These are phyloP conservation scores for Rhododendron ovatum DNA, from an alignment of 148 eudicot genomes.

Conservation along the genomic window DNA sequence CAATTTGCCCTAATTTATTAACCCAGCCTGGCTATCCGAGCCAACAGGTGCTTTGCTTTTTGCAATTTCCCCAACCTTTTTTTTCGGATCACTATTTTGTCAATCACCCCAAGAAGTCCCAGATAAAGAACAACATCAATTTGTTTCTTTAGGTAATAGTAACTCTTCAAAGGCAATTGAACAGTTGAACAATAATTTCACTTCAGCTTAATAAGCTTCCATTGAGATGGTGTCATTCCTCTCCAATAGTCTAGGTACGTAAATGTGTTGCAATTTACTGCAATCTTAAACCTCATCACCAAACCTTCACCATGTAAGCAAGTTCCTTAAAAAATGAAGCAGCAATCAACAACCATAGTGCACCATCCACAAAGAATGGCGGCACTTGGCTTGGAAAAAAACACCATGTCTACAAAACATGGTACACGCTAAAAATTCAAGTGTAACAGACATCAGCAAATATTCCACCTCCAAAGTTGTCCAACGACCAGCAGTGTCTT, in stretches of 20 bases:
- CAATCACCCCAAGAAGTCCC: not conserved
- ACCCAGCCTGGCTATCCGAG: not conserved
- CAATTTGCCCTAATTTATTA: not conserved
- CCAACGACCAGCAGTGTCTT: not conserved
- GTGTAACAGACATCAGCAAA: not conserved
- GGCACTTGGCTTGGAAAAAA: not conserved
- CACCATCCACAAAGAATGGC: not conserved
- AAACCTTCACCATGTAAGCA: not conserved
- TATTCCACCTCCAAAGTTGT: not conserved
- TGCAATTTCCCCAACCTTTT: not conserved
- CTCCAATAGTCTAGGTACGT: not conserved
- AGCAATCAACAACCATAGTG: not conserved
- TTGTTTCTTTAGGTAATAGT: not conserved
- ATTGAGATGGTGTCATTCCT: not conserved
- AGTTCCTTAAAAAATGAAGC: not conserved
- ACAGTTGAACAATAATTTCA: not conserved
- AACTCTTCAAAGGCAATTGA: not conserved
- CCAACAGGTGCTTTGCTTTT: not conserved
- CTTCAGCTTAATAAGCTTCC: not conserved
- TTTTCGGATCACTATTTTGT: not conserved
- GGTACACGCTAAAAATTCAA: not conserved
- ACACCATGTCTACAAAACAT: not conserved
- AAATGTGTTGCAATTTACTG: not conserved
- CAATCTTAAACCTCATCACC: constrained; percentile 5
- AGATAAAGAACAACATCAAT: not conserved